Percentiles rank a stretch among this genome's conserved stretches.
Evolutionary conservation across 164 flowering plant species (phyloP).

Genomic region (Akebia trifoliata): DNA sequence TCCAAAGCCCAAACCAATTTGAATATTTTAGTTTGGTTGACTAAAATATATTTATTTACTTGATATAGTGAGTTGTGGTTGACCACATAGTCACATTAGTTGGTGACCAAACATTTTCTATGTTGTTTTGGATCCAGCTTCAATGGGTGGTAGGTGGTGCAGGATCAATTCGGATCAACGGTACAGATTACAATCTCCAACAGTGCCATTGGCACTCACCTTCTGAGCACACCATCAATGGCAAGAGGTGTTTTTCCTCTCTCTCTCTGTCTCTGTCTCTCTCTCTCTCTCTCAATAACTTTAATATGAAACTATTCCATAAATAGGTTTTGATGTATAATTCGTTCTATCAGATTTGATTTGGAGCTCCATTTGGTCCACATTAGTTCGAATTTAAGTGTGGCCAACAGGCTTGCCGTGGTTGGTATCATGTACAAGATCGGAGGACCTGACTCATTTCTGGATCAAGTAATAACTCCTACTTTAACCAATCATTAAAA

Average conservation of each 20-base stretch:
- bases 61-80: no score
- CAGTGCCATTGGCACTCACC: constrained; percentile 50
- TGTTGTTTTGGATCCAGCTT: constrained; percentile 27
- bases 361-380: constrained; percentile 32
- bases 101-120: no score
- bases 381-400: constrained; percentile 10
- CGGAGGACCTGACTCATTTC: constrained; percentile 36
- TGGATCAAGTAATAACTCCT: constrained; percentile 27
- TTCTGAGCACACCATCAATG: constrained; percentile 46
- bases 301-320: no score
- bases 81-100: no score
- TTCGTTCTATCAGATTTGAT: constrained; percentile 22
- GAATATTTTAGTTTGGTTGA: no score
- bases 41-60: no score
- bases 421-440: constrained; percentile 32
- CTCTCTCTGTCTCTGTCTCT: no score
- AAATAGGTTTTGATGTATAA: no score
- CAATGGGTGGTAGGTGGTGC: constrained; percentile 26
- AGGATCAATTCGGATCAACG: constrained; percentile 29
- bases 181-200: constrained; percentile 28
- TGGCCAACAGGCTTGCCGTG: constrained; percentile 26
- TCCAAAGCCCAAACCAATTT: no score
- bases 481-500: background rate
- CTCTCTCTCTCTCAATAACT: no score
- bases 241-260: constrained; percentile 34